phyloP scores from a whole-genome alignment of 106 monocot genomes.

The Dendrobium officinale region DNA sequence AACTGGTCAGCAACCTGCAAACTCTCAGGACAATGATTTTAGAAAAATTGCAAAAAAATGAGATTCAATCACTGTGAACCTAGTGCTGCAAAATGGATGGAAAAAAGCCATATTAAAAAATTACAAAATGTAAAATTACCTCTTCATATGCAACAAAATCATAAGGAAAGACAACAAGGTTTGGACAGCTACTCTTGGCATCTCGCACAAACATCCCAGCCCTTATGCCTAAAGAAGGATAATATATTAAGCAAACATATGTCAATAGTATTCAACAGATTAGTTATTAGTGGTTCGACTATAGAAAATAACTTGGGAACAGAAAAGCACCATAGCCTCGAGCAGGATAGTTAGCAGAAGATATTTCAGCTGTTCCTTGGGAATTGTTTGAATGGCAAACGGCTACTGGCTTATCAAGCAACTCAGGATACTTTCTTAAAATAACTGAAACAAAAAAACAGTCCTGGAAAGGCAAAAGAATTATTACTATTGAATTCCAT shows the following conservation, averaged over 20 bases:
- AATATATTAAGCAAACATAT: not conserved
- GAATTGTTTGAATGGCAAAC: slow-evolving; percentile 93
- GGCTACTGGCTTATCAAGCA: slow-evolving; percentile 83
- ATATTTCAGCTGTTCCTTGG: slow-evolving; percentile 97
- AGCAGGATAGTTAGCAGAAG: slow-evolving; percentile 95
- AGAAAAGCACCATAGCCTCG: slow-evolving; percentile 53
- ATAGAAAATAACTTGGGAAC: not conserved
- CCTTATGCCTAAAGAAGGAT: slow-evolving; percentile 43
- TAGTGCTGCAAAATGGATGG: slow-evolving; percentile 4
- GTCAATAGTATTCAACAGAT: not conserved
- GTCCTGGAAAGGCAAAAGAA: slow-evolving; percentile 48
- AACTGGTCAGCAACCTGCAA: slow-evolving; percentile 96
- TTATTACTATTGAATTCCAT: not conserved
- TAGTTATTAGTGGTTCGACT: not conserved
- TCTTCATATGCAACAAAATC: slow-evolving; percentile 87
- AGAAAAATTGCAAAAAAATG: not conserved
- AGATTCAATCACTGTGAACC: slow-evolving; percentile 3
- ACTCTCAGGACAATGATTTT: slow-evolving; percentile 10
- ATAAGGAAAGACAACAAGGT: slow-evolving; percentile 85
- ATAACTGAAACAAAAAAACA: slow-evolving; percentile 94
- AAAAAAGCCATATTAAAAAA: not conserved
- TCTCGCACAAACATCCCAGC: slow-evolving; percentile 99
- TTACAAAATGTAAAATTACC: slow-evolving; percentile 31
- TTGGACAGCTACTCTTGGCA: slow-evolving; percentile 75
- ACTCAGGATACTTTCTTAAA: slow-evolving; percentile 60